These are phyloP conservation scores for Neurospora sp. DNA, from an alignment of 495 filamentous ascomycete species.

Conservation along the genomic window DNA sequence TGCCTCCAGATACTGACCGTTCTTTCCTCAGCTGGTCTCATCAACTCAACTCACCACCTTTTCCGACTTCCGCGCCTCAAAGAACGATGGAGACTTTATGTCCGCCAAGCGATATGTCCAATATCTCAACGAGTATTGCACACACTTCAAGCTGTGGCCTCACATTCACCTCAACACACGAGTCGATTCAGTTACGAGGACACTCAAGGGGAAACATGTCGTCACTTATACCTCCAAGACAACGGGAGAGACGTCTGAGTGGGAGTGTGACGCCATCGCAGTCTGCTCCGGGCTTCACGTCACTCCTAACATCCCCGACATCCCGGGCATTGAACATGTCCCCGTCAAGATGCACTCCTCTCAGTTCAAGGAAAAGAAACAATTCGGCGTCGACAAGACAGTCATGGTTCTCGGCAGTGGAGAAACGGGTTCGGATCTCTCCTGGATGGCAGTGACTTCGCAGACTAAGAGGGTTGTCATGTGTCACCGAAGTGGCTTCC, in stretches of 20 bases:
- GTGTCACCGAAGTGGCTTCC: conserved; percentile 33
- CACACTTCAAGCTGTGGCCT: conserved; percentile 27
- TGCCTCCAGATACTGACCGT: not conserved
- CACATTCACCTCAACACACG: conserved; percentile 25
- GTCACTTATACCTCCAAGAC: conserved; percentile 10
- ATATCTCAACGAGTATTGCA: conserved; percentile 32
- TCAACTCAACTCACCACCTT: conserved; percentile 32
- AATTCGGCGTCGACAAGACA: conserved; percentile 27
- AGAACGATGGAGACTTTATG: conserved; percentile 27
- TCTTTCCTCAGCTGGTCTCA: conserved; percentile 24
- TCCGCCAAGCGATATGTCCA: conserved; percentile 19
- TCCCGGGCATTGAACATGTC: conserved; percentile 29
- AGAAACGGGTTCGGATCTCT: conserved; percentile 34
- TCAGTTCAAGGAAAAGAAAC: conserved; percentile 28
- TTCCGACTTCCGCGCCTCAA: conserved; percentile 25
- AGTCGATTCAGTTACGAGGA: conserved; percentile 16
- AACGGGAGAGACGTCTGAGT: conserved; percentile 8
- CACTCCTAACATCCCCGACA: conserved; percentile 25
- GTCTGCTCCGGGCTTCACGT: conserved; percentile 36
- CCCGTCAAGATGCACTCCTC: conserved; percentile 30
- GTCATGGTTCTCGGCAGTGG: conserved; percentile 34
- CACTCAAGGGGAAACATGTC: conserved; percentile 15
- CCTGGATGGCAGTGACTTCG: conserved; percentile 30
- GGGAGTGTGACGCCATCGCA: conserved; percentile 31
- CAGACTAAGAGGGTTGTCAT: conserved; percentile 28